These are phyloP conservation scores for Amorphotheca resinae DNA, from an alignment of 495 filamentous ascomycete genomes.

Conservation along the genomic window DNA sequence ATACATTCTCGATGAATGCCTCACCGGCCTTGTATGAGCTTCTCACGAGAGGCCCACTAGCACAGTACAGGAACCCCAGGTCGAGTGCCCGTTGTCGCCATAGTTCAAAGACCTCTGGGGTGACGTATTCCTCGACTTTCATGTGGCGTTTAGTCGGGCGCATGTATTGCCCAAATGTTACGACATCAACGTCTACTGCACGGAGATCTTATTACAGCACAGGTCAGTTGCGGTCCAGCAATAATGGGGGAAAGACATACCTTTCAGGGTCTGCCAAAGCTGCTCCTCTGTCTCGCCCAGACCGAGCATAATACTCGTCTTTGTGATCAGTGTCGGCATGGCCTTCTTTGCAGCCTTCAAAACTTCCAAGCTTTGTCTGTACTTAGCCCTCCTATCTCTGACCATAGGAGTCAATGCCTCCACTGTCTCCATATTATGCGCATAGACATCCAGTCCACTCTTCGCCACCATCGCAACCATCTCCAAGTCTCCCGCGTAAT, in stretches of 20 bases:
- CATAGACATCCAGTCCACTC: slow-evolving; percentile 90
- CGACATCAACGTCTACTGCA: slow-evolving; percentile 72
- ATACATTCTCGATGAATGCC: slow-evolving; percentile 95
- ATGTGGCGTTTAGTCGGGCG: slow-evolving; percentile 95
- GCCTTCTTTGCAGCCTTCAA: slow-evolving; percentile 70
- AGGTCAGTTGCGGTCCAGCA: slow-evolving; percentile 6
- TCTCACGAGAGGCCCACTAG: slow-evolving; percentile 81
- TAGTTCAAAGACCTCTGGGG: slow-evolving; percentile 76
- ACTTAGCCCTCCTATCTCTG: slow-evolving; percentile 79
- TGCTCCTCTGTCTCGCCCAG: slow-evolving; percentile 89
- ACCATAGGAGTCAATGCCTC: slow-evolving; percentile 83
- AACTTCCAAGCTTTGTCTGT: slow-evolving; percentile 73
- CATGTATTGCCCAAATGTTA: slow-evolving; percentile 99
- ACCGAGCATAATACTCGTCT: slow-evolving; percentile 95
- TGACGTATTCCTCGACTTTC: slow-evolving; percentile 88
- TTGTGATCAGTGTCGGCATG: slow-evolving; percentile 70
- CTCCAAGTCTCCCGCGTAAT: slow-evolving; percentile 71
- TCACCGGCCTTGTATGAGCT: slow-evolving; percentile 97
- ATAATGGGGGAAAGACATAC: slow-evolving; percentile 25
- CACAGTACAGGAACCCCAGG: slow-evolving; percentile 94
- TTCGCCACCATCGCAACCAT: slow-evolving; percentile 70
- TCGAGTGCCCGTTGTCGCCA: slow-evolving; percentile 86
- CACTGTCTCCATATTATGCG: slow-evolving; percentile 93
- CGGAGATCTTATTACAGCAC: slow-evolving; percentile 48
- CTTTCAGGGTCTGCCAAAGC: slow-evolving; percentile 63